Conservation (phyloP, 2,329 filamentous ascomycete genomes). For the Colletotrichum filicis region DNA sequence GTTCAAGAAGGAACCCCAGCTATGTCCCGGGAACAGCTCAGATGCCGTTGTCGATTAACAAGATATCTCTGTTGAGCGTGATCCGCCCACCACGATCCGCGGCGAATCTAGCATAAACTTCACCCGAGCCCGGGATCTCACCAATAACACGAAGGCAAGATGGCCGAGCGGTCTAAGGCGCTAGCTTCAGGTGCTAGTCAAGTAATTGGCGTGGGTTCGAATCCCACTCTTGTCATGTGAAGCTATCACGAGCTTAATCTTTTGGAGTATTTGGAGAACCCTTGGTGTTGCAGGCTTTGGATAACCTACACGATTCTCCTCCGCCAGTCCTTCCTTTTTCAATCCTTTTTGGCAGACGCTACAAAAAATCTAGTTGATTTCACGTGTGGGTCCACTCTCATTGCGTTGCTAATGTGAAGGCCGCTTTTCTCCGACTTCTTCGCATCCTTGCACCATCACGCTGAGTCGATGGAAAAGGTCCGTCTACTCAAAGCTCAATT, state of each 20-base stretch:
- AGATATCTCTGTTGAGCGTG: not conserved
- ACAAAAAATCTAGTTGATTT: not conserved
- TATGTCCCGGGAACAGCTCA: not conserved
- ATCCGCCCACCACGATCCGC: too few relatives aligned
- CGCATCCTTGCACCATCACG: not conserved
- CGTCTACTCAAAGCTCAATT: too few relatives aligned
- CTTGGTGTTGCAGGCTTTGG: not conserved
- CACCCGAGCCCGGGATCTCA: rapidly evolving
- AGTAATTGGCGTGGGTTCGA: conserved; percentile 34
- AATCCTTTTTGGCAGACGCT: not conserved
- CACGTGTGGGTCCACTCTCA: not conserved
- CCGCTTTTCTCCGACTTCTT: not conserved
- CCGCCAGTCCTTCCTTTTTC: not conserved
- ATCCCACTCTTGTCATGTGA: conserved; percentile 29
- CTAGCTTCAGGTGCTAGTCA: conserved; percentile 36
- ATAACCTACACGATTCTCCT: rapidly evolving
- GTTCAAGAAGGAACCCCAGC: not conserved
- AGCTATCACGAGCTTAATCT: rapidly evolving
- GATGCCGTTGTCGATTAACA: not conserved
- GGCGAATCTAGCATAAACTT: not conserved
- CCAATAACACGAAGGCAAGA: conserved; percentile 1
- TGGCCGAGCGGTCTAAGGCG: conserved; percentile 36
- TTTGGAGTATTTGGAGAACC: not conserved
- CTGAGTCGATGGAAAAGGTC: not conserved
- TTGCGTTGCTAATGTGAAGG: not conserved